Evolutionary conservation across 2,329 filamentous ascomycete genomes (phyloP).

Genomic region (Arthrobotrys sphaeroides): DNA sequence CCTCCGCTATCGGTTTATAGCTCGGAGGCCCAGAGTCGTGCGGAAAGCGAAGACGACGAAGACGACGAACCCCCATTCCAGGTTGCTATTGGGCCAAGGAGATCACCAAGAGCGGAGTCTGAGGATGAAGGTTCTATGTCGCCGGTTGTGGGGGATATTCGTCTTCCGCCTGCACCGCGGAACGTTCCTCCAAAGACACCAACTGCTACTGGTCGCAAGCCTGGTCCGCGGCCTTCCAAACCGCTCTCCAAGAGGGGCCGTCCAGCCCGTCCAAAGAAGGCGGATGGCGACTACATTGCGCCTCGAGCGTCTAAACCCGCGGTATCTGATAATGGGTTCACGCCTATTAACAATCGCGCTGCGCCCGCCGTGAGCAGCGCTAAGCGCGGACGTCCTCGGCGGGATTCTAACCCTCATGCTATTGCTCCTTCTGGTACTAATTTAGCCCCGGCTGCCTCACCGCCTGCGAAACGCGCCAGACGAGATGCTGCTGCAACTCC

Average conservation of each 20-base stretch:
- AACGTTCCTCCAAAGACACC: neutral
- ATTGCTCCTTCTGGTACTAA: slow-evolving; percentile 7
- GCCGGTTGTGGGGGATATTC: slow-evolving; percentile 25
- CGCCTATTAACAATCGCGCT: slow-evolving; percentile 12
- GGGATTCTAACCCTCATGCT: neutral
- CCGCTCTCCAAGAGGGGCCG: slow-evolving; percentile 33
- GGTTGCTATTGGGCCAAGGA: neutral
- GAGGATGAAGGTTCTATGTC: slow-evolving; percentile 14
- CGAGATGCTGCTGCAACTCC: neutral
- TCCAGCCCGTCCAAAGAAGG: slow-evolving; percentile 36
- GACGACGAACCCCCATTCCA: neutral
- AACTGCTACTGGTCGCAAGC: slow-evolving; percentile 1
- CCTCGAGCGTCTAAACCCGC: neutral
- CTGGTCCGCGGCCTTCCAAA: slow-evolving; percentile 23
- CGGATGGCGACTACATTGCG: slow-evolving; percentile 13
- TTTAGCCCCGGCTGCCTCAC: slow-evolving; percentile 1
- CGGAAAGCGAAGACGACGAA: slow-evolving; percentile 24
- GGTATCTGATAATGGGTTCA: slow-evolving; percentile 9
- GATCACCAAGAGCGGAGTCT: neutral
- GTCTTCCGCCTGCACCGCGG: neutral
- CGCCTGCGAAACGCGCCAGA: slow-evolving; percentile 29
- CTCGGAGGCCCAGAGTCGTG: slow-evolving; percentile 33
- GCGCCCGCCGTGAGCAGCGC: neutral
- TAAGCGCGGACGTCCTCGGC: slow-evolving; percentile 35
- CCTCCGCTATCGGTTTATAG: slow-evolving; percentile 39